Evolutionary conservation across 257 asterid species (phyloP), one percentile per base, ranked within the genome.

Genomic region (Ballota nigra): DNA sequence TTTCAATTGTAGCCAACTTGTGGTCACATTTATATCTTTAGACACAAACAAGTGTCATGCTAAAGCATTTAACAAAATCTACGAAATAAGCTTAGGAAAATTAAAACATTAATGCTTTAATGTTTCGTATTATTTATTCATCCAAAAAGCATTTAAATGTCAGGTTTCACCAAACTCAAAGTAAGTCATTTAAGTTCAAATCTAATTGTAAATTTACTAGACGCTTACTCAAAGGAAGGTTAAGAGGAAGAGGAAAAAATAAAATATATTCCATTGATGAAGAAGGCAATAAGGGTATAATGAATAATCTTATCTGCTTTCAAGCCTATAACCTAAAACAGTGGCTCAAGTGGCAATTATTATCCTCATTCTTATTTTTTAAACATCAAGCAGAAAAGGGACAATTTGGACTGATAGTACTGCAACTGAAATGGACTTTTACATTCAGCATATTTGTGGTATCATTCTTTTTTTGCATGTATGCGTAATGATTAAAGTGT

Each of bases 371-470:
- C 63, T 20, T 67, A 7, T 67, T 34, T 58, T 63, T 16, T 19
- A 19, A 49, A 34, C 58, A 47, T 60, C 10, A 59, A 66, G 66
- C 13, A 19, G 29, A 24, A 7, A 26, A 22, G 51, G 34, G 63
- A 8, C 9, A 8, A 18, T 1, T 16, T 19, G 26, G 51, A 52
- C 71, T 65, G 52, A 41, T 55, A n/a, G 31, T 15, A 53, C 20
- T 40, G 52, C 36, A 26, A 56, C 72, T 16, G 60, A 70, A 40
- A 61, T 24, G 22, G 4, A 55, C 62, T 59, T 29, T 66, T 40
- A 72, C 40, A 65, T 45, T 43, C 74, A 58, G 34, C 19, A 22
- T 43, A n/a, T 64, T 51, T 69, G 76, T 68, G 64, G 62, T 57
- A 55, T 63, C 29, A 57, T 26, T 65, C 28, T 67, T 5, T 16